Evolutionary conservation across 371 early-diverging fungal genomes (phyloP).

Genomic region (Mucor plumbeus): DNA sequence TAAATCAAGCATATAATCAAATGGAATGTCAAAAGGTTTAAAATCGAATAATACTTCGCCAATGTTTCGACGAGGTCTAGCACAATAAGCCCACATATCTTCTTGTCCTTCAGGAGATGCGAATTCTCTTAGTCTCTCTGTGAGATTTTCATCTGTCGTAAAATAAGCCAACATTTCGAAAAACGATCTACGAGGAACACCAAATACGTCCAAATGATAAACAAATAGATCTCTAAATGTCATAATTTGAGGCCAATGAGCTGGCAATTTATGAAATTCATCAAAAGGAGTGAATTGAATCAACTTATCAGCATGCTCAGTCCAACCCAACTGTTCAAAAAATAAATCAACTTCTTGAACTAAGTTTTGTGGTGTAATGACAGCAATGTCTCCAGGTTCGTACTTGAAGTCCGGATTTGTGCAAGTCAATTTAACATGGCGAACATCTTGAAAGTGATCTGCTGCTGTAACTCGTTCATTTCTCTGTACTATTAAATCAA

Average conservation of each 20-base stretch:
- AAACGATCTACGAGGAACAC: slow-evolving; percentile 87
- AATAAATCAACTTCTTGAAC: slow-evolving; percentile 69
- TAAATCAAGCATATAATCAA: slow-evolving; percentile 83
- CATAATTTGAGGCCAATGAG: slow-evolving; percentile 51
- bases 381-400: slow-evolving; percentile 84
- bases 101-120: slow-evolving; percentile 82
- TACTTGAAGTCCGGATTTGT: slow-evolving; percentile 48
- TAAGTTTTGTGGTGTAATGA: slow-evolving; percentile 77
- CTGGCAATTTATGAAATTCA: slow-evolving; percentile 54
- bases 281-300: slow-evolving; percentile 53
- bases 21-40: slow-evolving; percentile 68
- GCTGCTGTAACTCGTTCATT: slow-evolving; percentile 75
- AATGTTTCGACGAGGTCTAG: slow-evolving; percentile 77
- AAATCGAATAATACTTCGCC: slow-evolving; percentile 90
- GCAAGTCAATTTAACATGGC: slow-evolving; percentile 68
- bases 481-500: slow-evolving; percentile 45
- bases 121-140: slow-evolving; percentile 83
- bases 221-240: slow-evolving; percentile 77
- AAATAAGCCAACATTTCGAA: slow-evolving; percentile 88
- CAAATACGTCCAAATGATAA: slow-evolving; percentile 80
- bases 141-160: slow-evolving; percentile 70
- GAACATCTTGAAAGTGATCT: slow-evolving; percentile 92
- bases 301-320: slow-evolving; percentile 66
- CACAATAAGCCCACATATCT: slow-evolving; percentile 85
- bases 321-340: slow-evolving; percentile 76